Percentiles rank a stretch among this genome's conserved stretches.
phyloP scores from a whole-genome alignment of 345 rosid species.

The Gossypium australe region DNA sequence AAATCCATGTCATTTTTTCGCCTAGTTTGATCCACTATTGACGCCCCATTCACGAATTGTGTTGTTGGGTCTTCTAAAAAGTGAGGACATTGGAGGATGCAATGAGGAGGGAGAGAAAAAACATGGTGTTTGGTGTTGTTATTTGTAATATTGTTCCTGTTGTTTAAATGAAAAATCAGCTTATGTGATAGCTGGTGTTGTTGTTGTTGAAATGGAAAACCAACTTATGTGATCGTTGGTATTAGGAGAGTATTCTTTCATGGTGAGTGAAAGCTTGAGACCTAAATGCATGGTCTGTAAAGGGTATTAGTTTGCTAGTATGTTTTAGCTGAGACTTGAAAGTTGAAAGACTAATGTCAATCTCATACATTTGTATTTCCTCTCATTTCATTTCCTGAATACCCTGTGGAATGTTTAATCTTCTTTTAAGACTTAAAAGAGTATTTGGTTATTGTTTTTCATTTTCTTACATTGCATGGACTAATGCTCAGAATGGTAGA shows the following conservation, averaged over 20 bases:
- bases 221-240: too few relatives aligned
- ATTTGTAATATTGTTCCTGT: too few relatives aligned
- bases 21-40: too few relatives aligned
- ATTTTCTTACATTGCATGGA: neutral
- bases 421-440: neutral
- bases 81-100: too few relatives aligned
- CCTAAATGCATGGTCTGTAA: neutral
- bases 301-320: neutral
- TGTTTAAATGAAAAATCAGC: too few relatives aligned
- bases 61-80: too few relatives aligned
- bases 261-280: neutral
- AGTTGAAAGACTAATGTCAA: neutral
- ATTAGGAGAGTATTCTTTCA: neutral
- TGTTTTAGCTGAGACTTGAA: neutral
- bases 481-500: neutral
- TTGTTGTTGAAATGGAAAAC: too few relatives aligned
- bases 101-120: too few relatives aligned
- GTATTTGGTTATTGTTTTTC: neutral
- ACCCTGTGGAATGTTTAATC: neutral
- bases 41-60: too few relatives aligned
- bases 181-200: too few relatives aligned
- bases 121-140: too few relatives aligned
- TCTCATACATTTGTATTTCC: neutral
- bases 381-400: neutral
- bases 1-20: too few relatives aligned